These are phyloP conservation scores for Bjerkandera adusta DNA, from an alignment of 1,284 basidiomycete species.

Conservation along the genomic window DNA sequence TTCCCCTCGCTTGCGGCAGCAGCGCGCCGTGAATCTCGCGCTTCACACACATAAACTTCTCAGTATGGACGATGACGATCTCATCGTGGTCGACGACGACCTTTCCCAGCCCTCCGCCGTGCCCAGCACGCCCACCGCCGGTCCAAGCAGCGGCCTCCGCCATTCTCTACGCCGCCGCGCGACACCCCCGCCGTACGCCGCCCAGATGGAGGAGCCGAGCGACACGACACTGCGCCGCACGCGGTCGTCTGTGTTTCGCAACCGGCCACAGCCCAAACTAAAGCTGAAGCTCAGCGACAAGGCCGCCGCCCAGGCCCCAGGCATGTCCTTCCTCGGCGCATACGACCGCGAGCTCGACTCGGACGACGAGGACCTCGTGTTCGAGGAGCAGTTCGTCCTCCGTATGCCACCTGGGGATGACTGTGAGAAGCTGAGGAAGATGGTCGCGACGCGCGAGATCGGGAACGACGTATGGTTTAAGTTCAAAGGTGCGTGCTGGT, in stretches of 20 bases:
- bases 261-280: slow-evolving; percentile 64
- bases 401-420: slow-evolving; percentile 87
- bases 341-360: slow-evolving; percentile 96
- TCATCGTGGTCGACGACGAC: slow-evolving; percentile 64
- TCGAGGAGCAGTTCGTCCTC: slow-evolving; percentile 98
- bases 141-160: slow-evolving; percentile 18
- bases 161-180: slow-evolving; percentile 24
- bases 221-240: slow-evolving; percentile 31
- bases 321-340: slow-evolving; percentile 80
- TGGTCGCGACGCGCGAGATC: slow-evolving; percentile 79
- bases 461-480: slow-evolving; percentile 94
- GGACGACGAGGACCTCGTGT: slow-evolving; percentile 89
- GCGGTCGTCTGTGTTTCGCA: slow-evolving; percentile 33
- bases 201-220: slow-evolving; percentile 18
- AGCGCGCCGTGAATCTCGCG: too few relatives aligned
- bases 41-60: slow-evolving; percentile 15
- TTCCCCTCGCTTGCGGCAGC: too few relatives aligned
- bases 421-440: slow-evolving; percentile 74
- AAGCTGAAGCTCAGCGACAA: slow-evolving; percentile 84
- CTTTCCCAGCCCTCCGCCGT: slow-evolving; percentile 24
- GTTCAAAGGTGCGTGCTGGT: slow-evolving; percentile 76
- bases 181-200: slow-evolving; percentile 24
- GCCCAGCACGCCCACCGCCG: slow-evolving; percentile 7
- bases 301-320: slow-evolving; percentile 70
- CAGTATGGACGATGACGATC: slow-evolving; percentile 47